Conservation (phyloP, 1,284 basidiomycete genomes). For the Lignosus rhinocerotis region DNA sequence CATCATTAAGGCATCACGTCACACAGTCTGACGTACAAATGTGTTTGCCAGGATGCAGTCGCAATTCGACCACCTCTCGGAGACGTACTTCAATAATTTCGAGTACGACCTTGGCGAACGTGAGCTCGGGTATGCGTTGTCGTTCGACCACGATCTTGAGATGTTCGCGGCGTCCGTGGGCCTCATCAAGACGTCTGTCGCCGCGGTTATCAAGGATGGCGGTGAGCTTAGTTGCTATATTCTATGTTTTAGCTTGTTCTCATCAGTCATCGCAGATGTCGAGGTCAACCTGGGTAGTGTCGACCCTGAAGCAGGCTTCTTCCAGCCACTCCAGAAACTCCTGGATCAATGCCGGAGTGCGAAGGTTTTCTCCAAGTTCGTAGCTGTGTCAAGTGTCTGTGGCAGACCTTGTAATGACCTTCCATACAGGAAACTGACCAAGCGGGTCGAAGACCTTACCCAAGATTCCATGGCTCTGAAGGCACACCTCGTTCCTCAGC, state of each 20-base stretch:
- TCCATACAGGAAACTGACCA: slow-evolving; percentile 74
- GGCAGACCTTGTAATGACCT: not conserved
- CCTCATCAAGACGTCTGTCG: slow-evolving; percentile 83
- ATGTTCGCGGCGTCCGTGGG: slow-evolving; percentile 89
- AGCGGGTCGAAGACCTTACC: slow-evolving; percentile 79
- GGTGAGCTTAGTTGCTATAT: slow-evolving; percentile 45
- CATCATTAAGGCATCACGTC: not conserved
- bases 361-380: slow-evolving; percentile 79
- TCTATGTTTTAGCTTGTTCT: not conserved
- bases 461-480: slow-evolving; percentile 72
- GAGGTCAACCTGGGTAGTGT: slow-evolving; percentile 71
- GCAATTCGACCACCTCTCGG: slow-evolving; percentile 89
- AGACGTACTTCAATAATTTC: slow-evolving; percentile 79
- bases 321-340: slow-evolving; percentile 79
- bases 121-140: slow-evolving; percentile 79
- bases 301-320: slow-evolving; percentile 71
- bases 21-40: not conserved
- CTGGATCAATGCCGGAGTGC: slow-evolving; percentile 81
- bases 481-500: slow-evolving; percentile 66
- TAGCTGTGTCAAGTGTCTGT: slow-evolving; percentile 3
- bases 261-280: slow-evolving; percentile 51
- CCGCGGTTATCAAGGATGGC: slow-evolving; percentile 70
- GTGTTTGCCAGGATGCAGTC: slow-evolving; percentile 68
- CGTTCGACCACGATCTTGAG: slow-evolving; percentile 89
- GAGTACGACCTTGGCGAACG: slow-evolving; percentile 87